Conservation (phyloP, 2,329 filamentous ascomycete species). For the Calonectria montana region DNA sequence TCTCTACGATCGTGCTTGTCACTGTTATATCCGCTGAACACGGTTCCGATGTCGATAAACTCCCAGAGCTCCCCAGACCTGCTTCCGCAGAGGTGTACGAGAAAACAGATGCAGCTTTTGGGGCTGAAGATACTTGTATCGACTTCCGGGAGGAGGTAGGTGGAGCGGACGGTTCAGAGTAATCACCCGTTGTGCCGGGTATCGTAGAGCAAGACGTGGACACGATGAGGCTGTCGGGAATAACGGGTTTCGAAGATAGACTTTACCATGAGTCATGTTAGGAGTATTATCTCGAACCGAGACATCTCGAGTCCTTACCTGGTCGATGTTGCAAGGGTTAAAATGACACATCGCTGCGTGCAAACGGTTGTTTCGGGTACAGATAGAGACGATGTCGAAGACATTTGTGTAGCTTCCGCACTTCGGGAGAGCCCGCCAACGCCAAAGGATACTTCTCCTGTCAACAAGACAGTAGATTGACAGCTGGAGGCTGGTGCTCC, state of each 20-base stretch:
- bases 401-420: slow-evolving; percentile 1
- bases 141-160: slow-evolving; percentile 3
- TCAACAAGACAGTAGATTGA: slow-evolving; percentile 11
- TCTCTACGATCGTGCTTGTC: slow-evolving; percentile 40
- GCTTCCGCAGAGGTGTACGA: slow-evolving; percentile 15
- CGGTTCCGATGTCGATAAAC: slow-evolving; percentile 21
- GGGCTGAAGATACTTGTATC: slow-evolving; percentile 17
- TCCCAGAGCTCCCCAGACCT: not conserved
- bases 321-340: slow-evolving; percentile 35
- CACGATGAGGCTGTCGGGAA: slow-evolving; percentile 17
- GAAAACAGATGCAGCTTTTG: slow-evolving; percentile 14
- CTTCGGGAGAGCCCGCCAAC: slow-evolving; percentile 35
- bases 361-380: slow-evolving; percentile 34
- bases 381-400: not conserved
- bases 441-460: slow-evolving; percentile 23
- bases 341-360: slow-evolving; percentile 30
- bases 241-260: slow-evolving; percentile 20
- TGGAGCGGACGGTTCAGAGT: not conserved
- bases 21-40: slow-evolving; percentile 41
- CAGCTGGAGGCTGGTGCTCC: not conserved
- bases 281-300: not conserved
- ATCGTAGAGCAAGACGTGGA: slow-evolving; percentile 36
- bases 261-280: slow-evolving; percentile 19
- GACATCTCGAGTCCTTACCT: slow-evolving; percentile 24
- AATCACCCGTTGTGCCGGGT: slow-evolving; percentile 20